Evolutionary conservation across 768 basidiomycete genomes (phyloP), one percentile per base, ranked within the genome.

Genomic region (Saitozyma sp.): DNA sequence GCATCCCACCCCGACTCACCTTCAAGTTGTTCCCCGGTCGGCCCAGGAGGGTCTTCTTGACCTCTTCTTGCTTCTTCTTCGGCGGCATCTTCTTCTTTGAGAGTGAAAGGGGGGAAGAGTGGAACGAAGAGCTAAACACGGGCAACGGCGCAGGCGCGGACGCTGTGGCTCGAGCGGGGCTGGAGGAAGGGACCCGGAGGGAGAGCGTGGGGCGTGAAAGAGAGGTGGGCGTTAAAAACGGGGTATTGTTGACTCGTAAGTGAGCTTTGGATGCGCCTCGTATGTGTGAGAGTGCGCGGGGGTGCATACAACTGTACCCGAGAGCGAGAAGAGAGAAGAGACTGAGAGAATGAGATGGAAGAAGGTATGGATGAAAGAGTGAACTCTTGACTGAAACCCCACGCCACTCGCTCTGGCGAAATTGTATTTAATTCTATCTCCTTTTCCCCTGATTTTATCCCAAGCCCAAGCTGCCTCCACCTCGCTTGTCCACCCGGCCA

Each of bases 21-120:
- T 78, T 76, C 77, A 98, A 85, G 84, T 98, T 98, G 83, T 99
- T 99, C 69, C 89, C 84, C 41, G 96, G 95, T 59, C 93, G 82
- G 50, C 96, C 96, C 42, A 98, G 87, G 16, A 93, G 82, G 29
- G 83, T 81, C 81, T 91, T 95, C 83, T 93, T 96, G 82, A 92
- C 91, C 10, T 82, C 82, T 29, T 79, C 83, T 56, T 82, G 82
- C 57, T 87, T 87, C 81, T 95, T 94, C 83, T 92, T 94, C 13
- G 94, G 94, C 3, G 92, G 88, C 92, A 95, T 96, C 77, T 81
- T 90, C 69, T 54, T 43, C 58, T 65, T 69, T 57, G 17, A 51
- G 40, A 58, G 49, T n/a, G 8, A 20, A 54, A 65, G 50, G 66
- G 41, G 43, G 65, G 19, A 48, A 40, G 50, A 20, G 55, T 39